Evolutionary conservation across 2,329 filamentous ascomycete species (phyloP).

Genomic region (Apiospora hydei): DNA sequence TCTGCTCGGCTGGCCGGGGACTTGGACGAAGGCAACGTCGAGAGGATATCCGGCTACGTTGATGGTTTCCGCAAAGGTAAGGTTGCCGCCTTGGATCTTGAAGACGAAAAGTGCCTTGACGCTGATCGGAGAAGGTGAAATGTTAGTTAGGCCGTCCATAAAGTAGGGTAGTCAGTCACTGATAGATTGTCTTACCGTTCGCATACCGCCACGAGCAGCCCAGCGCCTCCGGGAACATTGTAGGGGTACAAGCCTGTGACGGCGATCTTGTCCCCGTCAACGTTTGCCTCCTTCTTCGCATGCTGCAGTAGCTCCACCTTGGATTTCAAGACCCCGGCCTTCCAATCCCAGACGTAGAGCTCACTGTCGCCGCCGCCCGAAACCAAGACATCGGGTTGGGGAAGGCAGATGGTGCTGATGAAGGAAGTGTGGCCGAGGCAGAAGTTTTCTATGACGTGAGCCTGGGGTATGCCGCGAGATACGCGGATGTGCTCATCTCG

Average conservation of each 20-base stretch:
- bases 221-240: slow-evolving; percentile 35
- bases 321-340: slow-evolving; percentile 58
- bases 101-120: slow-evolving; percentile 72
- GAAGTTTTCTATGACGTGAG: slow-evolving; percentile 87
- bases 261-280: slow-evolving; percentile 52
- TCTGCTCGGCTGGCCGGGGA: slow-evolving; percentile 25
- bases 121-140: slow-evolving; percentile 40
- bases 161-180: not conserved
- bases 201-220: slow-evolving; percentile 49
- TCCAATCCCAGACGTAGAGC: slow-evolving; percentile 86
- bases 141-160: not conserved
- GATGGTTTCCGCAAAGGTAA: slow-evolving; percentile 60
- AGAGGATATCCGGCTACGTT: slow-evolving; percentile 71
- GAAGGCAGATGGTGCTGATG: slow-evolving; percentile 77
- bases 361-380: slow-evolving; percentile 87
- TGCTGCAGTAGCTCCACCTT: slow-evolving; percentile 59
- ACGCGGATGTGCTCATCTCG: slow-evolving; percentile 82
- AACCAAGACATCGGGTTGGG: slow-evolving; percentile 70
- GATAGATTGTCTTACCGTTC: slow-evolving; percentile 51
- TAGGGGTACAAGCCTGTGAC: slow-evolving; percentile 53
- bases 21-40: slow-evolving; percentile 50
- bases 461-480: slow-evolving; percentile 80
- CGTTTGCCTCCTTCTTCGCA: slow-evolving; percentile 42
- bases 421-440: slow-evolving; percentile 91
- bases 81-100: slow-evolving; percentile 54